Evolutionary conservation across 768 basidiomycete genomes (phyloP).

Genomic region (Kwoniella sp.): DNA sequence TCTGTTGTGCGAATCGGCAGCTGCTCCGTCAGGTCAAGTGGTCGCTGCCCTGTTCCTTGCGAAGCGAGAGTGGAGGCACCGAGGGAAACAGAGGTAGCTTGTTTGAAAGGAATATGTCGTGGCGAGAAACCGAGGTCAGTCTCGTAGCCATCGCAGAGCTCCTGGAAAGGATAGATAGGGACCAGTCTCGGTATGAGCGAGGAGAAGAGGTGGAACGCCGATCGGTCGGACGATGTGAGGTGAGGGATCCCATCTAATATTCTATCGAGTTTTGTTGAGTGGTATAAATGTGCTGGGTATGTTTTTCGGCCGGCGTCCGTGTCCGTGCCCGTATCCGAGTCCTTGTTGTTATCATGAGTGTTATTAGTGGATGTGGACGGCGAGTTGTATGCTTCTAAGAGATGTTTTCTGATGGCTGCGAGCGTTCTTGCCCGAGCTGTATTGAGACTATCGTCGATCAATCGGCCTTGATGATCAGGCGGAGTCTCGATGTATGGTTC

Average conservation of each 20-base stretch:
- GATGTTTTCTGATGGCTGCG: constrained; percentile 30
- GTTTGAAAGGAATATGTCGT: not conserved
- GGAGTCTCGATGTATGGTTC: constrained; percentile 15
- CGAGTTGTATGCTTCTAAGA: constrained; percentile 21
- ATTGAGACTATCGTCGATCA: constrained; percentile 2
- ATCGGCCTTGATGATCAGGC: not conserved
- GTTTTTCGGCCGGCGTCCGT: not conserved
- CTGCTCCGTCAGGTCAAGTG: constrained; percentile 8
- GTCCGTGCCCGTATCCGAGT: not conserved
- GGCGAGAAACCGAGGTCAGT: constrained; percentile 48
- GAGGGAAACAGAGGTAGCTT: not conserved
- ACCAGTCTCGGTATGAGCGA: constrained; percentile 42
- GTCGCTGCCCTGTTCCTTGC: not conserved
- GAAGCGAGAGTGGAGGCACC: not conserved
- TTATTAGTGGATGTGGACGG: not conserved
- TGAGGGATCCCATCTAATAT: constrained; percentile 34
- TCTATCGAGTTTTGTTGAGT: constrained; percentile 22
- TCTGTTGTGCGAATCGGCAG: constrained; percentile 51
- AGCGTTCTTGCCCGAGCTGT: constrained; percentile 14
- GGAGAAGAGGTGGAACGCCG: constrained; percentile 51
- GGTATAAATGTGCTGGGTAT: constrained; percentile 16
- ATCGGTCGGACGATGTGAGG: constrained; percentile 25
- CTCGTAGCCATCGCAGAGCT: constrained; percentile 50
- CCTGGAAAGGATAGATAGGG: constrained; percentile 50
- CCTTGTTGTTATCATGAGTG: not conserved